Base-by-base conservation (phyloP, 2,329 filamentous ascomycete species). In the Botrytis galanthina region DNA sequence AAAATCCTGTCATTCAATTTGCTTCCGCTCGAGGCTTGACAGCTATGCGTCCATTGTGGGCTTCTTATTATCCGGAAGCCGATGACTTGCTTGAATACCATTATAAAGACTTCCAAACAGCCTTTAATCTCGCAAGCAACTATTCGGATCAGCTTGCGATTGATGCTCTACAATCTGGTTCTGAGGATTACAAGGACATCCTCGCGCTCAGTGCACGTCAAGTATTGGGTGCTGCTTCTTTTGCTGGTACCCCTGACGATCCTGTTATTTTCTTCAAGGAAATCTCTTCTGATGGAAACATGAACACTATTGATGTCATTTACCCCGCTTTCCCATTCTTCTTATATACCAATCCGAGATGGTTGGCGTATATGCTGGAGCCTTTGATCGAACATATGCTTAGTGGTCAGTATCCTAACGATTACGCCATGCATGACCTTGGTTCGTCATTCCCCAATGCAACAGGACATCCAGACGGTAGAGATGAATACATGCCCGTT, bases 271-370 rank as follows among this genome's bases (percentile, higher is more conserved):
- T 96, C 82, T 83, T 95, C 74, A 96, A 96, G 80, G 93, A 96
- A 81, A 95, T 96, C 73, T 94, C 92, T 1, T 94, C 92, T 3
- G 92, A 95, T 78, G 93, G 93, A 6, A 95, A 97, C 79, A 91
- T 91, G 81, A 93, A 96, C 80, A 96, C 93, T 0, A 92, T 96
- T 18, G 93, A 95, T 83, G 92, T 97, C 73, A 95, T 97, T 78
- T 96, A 94, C 84, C 93, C 93, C 0, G 88, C 93, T 0, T 95
- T 94, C 82, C 93, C 93, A 0, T 96, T 95, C 85, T 95, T 95
- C 84, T 81, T 95, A 32, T 96, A 95, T 80, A 94, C 93, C 29
- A 94, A 95, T 77, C 93, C 93, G 3, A 86, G 89, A 74, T 95
- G 93, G 92, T 84, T 95, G 73, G 91, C 90, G 1, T 95, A 95